Conservation (phyloP, 2,329 filamentous ascomycete species). For the Grosmannia clavigera region DNA sequence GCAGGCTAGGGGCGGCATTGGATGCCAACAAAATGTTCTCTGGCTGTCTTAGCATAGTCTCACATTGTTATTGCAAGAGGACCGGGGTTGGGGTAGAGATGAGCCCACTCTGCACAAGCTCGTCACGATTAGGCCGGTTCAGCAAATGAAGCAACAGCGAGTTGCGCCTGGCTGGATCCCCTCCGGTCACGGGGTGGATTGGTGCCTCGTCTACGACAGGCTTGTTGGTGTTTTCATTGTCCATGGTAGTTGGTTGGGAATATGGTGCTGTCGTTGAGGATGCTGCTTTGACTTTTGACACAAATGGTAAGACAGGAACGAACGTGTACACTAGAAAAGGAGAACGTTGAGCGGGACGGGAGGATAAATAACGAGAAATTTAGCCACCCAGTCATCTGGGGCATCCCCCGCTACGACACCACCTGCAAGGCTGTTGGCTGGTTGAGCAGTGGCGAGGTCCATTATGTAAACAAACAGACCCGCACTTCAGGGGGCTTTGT, state of each 20-base stretch:
- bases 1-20: constrained; percentile 63
- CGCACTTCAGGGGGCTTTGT: no score
- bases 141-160: constrained; percentile 62
- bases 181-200: constrained; percentile 41
- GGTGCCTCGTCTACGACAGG: constrained; percentile 40
- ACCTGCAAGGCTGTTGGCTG: neutral
- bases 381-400: neutral
- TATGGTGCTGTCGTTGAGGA: neutral
- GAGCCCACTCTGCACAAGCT: constrained; percentile 60
- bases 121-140: constrained; percentile 61
- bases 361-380: neutral
- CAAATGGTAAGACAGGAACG: neutral
- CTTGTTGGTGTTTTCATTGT: constrained; percentile 18
- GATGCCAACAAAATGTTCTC: constrained; percentile 79
- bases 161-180: constrained; percentile 41
- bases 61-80: neutral
- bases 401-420: neutral
- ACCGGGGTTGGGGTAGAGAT: neutral
- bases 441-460: neutral
- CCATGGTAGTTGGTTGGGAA: constrained; percentile 16
- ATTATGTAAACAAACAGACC: neutral
- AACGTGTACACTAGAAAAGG: neutral
- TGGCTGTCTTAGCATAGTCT: constrained; percentile 21
- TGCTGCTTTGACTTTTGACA: neutral
- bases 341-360: neutral